Evolutionary conservation across 768 basidiomycete genomes (phyloP).

Genomic region (Suillus hirtellus): DNA sequence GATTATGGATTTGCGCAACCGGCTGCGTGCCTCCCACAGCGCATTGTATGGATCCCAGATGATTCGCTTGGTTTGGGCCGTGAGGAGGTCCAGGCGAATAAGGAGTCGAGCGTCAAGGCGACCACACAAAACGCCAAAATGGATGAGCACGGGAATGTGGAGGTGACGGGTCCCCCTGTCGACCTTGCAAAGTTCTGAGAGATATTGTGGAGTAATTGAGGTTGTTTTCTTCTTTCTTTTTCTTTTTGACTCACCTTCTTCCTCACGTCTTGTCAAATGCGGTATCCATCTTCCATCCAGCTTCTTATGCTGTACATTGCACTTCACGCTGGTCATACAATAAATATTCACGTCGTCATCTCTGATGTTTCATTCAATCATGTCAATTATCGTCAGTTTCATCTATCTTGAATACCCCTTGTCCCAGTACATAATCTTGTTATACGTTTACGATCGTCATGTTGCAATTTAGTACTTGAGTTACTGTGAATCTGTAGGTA

Average conservation of each 20-base stretch:
- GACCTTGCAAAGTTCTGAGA: conserved; percentile 32
- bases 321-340: neutral
- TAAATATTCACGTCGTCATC: neutral
- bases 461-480: neutral
- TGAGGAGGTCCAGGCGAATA: conserved; percentile 61
- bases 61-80: conserved; percentile 66
- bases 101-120: conserved; percentile 50
- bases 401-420: conserved; percentile 3
- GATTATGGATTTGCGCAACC: conserved; percentile 87
- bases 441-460: neutral
- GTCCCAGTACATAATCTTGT: neutral
- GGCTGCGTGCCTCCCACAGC: conserved; percentile 70
- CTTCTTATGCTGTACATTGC: neutral
- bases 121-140: conserved; percentile 54
- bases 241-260: neutral
- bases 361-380: neutral
- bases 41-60: conserved; percentile 81
- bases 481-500: neutral
- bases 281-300: neutral
- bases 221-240: neutral
- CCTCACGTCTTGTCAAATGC: neutral
- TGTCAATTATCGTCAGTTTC: neutral
- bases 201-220: neutral
- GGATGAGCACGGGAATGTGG: conserved; percentile 60
- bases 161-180: conserved; percentile 22